Evolutionary conservation across 2,329 filamentous ascomycete species (phyloP).

Genomic region (Xylaria sp.): DNA sequence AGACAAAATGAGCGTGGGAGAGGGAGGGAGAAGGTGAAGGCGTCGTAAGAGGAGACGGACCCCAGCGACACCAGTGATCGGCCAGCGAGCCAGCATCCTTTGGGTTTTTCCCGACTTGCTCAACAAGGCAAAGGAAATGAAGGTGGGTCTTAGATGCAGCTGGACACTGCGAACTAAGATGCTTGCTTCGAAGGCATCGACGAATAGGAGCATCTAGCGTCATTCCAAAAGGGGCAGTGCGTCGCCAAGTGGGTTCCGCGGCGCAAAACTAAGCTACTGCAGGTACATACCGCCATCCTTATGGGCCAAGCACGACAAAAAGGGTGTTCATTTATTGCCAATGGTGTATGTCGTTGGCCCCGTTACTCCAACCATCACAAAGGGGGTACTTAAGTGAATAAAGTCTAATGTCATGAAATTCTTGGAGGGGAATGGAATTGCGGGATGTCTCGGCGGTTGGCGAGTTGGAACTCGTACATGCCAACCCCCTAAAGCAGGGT

Average conservation of each 20-base stretch:
- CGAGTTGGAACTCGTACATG: slow-evolving; percentile 17
- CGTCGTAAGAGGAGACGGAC: slow-evolving; percentile 14
- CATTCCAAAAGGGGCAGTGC: slow-evolving; percentile 31
- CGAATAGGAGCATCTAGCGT: slow-evolving; percentile 35
- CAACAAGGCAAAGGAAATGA: slow-evolving; percentile 36
- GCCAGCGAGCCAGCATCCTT: slow-evolving; percentile 23
- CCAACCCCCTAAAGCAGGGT: no score
- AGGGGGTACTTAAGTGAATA: neutral
- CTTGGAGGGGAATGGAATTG: slow-evolving; percentile 4
- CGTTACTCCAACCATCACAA: neutral
- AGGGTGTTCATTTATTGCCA: slow-evolving; percentile 14
- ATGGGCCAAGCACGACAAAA: slow-evolving; percentile 35
- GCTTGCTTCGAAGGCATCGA: slow-evolving; percentile 14
- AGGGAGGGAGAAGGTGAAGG: slow-evolving; percentile 29
- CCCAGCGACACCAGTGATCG: slow-evolving; percentile 9
- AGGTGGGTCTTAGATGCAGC: slow-evolving; percentile 26
- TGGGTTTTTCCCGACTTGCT: slow-evolving; percentile 5
- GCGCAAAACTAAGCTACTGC: slow-evolving; percentile 20
- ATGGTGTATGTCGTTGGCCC: slow-evolving; percentile 5
- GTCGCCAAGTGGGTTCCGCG: slow-evolving; percentile 12
- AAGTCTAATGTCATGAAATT: slow-evolving; percentile 2
- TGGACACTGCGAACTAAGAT: slow-evolving; percentile 28
- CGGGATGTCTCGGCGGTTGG: slow-evolving; percentile 20
- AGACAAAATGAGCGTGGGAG: slow-evolving; percentile 38
- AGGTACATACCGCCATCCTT: slow-evolving; percentile 34